These are phyloP conservation scores for Albifimbria verrucaria DNA, from an alignment of 2,329 filamentous ascomycete genomes.

Conservation along the genomic window DNA sequence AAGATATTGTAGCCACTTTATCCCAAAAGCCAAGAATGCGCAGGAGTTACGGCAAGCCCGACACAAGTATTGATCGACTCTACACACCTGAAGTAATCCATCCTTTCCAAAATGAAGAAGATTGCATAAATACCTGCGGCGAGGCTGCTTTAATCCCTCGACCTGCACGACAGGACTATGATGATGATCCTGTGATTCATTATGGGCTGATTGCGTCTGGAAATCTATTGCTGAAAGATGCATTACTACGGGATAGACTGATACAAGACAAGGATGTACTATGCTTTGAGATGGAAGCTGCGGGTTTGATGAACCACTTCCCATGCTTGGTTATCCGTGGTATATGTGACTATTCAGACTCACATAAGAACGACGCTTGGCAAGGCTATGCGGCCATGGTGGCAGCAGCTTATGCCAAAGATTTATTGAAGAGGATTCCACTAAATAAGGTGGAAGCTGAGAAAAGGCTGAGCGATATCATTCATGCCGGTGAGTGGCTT, in stretches of 20 bases:
- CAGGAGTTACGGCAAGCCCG: too few species aligned
- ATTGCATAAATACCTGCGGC: background rate
- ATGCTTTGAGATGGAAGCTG: constrained; percentile 12
- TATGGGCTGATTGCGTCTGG: background rate
- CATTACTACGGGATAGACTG: background rate
- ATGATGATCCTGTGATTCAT: background rate
- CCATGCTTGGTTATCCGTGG: constrained; percentile 32
- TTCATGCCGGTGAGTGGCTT: too few species aligned
- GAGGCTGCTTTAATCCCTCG: background rate
- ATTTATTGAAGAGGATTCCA: constrained; percentile 1
- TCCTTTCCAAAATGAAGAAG: background rate
- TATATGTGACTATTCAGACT: constrained; percentile 35
- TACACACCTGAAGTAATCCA: background rate
- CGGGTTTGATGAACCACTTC: constrained; percentile 18
- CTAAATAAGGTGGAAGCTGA: constrained; percentile 8
- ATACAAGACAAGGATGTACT: background rate
- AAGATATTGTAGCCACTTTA: too few species aligned
- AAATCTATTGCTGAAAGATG: background rate
- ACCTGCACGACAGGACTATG: background rate
- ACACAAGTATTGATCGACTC: background rate
- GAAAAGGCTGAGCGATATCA: too few species aligned
- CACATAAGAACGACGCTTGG: constrained; percentile 24
- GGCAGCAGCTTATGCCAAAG: constrained; percentile 20
- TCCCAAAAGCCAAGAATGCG: too few species aligned
- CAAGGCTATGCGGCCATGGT: constrained; percentile 29